Evolutionary conservation across 2,329 filamentous ascomycete genomes (phyloP), one percentile per base, ranked within the genome.

Genomic region (Periglandula ipomoeae): DNA sequence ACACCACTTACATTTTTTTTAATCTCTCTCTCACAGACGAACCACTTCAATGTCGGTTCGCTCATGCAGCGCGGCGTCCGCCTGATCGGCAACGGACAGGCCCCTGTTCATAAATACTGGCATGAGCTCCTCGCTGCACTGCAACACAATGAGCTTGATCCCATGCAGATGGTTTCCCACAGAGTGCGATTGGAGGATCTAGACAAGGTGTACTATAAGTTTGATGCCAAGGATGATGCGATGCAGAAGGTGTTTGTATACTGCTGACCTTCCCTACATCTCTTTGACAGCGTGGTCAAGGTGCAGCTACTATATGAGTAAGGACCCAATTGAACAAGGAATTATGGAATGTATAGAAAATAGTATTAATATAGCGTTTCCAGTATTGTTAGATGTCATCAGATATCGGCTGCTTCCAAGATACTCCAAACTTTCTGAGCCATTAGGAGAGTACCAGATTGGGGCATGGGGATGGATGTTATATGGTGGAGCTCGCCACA

Each of bases 51-150:
- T 66, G 82, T 91, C 56, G 87, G 89, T 9, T 82, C 86, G 0
- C 62, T 94, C 13, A 94, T 94, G 88, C 81, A 94, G 68, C 82
- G 86, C 27, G 88, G 88, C n/a, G 81, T 94, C 56, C 82, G 86
- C 1, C 76, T 95, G 40, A 89, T 81, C 39, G 79, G 79, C 17
- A 81, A 81, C 57, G 78, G 78, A 1, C 79, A 82, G 57, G 78
- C 78, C 0, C 88, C 88, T 0, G 87, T 94, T 0, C 87, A 91
- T 58, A 79, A 83, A 59, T 93, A 94, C 69, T 94, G 87, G 89
- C 74, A 88, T 22, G 77, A 86, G 3, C 71, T 94, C n/a, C 72
- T 93, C 41, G 68, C 77, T 52, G 69, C 71, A 65, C 85, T 94
- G 52, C 75, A 82, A 58, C 73, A 72, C 20, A 81, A 81, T 27